phyloP scores from a whole-genome alignment of 2,329 filamentous ascomycete genomes.

The Chalaropsis ovoidea region DNA sequence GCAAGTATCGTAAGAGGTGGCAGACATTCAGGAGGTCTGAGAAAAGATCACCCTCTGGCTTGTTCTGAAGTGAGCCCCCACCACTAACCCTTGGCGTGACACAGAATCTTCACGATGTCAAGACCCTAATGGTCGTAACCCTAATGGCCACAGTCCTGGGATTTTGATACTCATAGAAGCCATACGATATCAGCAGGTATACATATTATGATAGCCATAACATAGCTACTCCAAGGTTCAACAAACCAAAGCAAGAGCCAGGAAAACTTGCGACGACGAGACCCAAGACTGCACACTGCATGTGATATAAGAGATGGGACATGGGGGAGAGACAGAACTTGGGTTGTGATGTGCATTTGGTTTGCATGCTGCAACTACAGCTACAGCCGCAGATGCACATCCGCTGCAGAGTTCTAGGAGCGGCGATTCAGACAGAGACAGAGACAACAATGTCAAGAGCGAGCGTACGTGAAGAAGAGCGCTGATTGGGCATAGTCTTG shows the following conservation, averaged over 20 bases:
- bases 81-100: not conserved
- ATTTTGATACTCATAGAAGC: no score
- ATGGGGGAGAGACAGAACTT: not conserved
- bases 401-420: not conserved
- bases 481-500: not conserved
- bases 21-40: not conserved
- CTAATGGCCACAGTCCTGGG: no score
- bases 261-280: not conserved
- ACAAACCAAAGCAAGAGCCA: not conserved
- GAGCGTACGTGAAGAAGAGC: not conserved
- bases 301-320: not conserved
- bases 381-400: not conserved
- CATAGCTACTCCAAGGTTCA: not conserved
- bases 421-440: not conserved
- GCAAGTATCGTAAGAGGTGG: not conserved
- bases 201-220: no score
- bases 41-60: not conserved
- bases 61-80: not conserved
- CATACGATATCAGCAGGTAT: no score
- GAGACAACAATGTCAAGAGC: not conserved
- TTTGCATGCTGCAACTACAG: not conserved
- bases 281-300: not conserved
- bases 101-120: not conserved
- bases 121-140: not conserved
- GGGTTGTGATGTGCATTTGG: conserved; percentile 8